Conservation (phyloP, 2,329 filamentous ascomycete genomes). For the Coleophoma crateriformis region DNA sequence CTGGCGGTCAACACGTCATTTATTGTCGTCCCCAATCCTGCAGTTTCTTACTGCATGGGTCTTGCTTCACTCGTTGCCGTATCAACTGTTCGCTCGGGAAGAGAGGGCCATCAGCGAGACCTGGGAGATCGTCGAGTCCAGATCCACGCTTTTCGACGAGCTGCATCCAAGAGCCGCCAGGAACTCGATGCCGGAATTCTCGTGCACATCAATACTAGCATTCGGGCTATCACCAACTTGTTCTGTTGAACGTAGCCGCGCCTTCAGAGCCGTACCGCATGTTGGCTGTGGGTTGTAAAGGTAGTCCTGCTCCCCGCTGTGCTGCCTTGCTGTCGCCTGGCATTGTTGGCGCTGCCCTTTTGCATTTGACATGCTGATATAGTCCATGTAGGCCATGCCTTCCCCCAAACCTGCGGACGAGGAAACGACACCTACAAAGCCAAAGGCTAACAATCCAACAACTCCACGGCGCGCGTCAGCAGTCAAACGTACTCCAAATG, state of each 20-base stretch:
- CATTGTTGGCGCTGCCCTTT: background rate
- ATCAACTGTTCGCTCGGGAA: background rate
- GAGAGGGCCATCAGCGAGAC: background rate
- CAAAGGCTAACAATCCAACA: slow-evolving; percentile 4
- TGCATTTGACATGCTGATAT: background rate
- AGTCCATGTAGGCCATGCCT: slow-evolving; percentile 2
- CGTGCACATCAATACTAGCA: background rate
- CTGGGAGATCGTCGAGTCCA: background rate
- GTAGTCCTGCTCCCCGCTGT: too few species aligned
- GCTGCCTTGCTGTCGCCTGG: background rate
- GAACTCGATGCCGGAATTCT: background rate
- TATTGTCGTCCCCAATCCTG: background rate
- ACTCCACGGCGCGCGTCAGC: slow-evolving; percentile 10
- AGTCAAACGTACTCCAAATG: slow-evolving; percentile 14
- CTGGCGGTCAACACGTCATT: background rate
- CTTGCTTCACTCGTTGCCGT: background rate
- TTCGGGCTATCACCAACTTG: background rate
- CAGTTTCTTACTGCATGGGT: background rate
- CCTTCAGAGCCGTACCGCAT: background rate
- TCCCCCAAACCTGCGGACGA: slow-evolving; percentile 3
- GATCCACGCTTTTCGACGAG: background rate
- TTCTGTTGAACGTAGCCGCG: background rate
- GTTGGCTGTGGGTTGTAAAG: background rate
- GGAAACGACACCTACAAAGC: slow-evolving; percentile 1
- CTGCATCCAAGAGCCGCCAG: background rate